Conservation (phyloP, 2,329 filamentous ascomycete genomes). For the Ambrosiella xylebori region DNA sequence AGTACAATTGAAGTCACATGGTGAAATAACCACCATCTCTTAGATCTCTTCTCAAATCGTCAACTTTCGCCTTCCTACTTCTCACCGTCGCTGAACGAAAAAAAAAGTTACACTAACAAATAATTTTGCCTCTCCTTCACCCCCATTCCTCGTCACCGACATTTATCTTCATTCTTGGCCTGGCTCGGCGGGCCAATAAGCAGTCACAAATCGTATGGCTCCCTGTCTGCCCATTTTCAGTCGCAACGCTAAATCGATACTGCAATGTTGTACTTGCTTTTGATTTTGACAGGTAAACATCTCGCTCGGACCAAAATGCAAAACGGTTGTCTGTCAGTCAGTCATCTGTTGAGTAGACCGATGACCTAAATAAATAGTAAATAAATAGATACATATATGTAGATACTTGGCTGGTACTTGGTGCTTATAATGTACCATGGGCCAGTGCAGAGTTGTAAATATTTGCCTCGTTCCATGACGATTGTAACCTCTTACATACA, state of each 20-base stretch:
- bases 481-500: neutral
- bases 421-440: neutral
- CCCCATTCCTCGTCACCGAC: too few species aligned
- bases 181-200: too few species aligned
- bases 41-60: neutral
- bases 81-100: neutral
- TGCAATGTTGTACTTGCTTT: neutral
- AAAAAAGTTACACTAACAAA: too few species aligned
- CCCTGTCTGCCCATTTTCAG: neutral
- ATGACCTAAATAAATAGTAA: too few species aligned
- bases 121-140: too few species aligned
- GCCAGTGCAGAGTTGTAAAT: neutral
- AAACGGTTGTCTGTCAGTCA: too few species aligned
- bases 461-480: neutral
- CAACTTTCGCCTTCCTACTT: neutral
- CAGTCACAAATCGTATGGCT: too few species aligned
- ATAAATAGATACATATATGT: neutral
- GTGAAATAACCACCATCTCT: neutral
- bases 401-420: neutral
- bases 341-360: too few species aligned
- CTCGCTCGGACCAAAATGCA: too few species aligned
- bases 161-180: too few species aligned
- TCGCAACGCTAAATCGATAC: neutral
- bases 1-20: neutral
- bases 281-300: neutral